These are phyloP conservation scores for Dendrothele bispora DNA, from an alignment of 768 basidiomycete genomes.

Conservation along the genomic window DNA sequence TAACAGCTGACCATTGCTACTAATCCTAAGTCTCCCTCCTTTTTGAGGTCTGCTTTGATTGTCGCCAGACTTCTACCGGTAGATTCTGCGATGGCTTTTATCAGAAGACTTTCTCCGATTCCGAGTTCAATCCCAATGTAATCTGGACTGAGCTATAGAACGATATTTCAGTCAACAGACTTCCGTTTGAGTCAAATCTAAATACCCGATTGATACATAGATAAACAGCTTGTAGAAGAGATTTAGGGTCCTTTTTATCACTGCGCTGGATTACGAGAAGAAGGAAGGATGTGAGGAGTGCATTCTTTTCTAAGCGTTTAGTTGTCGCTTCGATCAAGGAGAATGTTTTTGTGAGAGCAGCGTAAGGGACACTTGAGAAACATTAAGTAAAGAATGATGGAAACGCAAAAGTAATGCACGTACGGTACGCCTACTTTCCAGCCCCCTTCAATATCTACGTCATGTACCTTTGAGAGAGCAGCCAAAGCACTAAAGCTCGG, in stretches of 20 bases:
- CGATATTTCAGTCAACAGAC: constrained; percentile 1
- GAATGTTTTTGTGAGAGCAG: constrained; percentile 87
- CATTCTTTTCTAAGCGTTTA: constrained; percentile 90
- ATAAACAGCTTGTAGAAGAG: constrained; percentile 87
- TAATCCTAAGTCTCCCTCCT: constrained; percentile 91
- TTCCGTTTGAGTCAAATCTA: constrained; percentile 8
- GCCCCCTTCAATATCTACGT: constrained; percentile 77
- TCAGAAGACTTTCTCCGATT: constrained; percentile 90
- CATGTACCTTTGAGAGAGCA: constrained; percentile 54
- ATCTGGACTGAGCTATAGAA: constrained; percentile 81
- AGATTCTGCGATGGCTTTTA: constrained; percentile 94
- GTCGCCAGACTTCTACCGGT: constrained; percentile 83
- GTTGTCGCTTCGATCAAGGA: constrained; percentile 90
- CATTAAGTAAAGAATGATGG: neutral
- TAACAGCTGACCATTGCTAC: constrained; percentile 81
- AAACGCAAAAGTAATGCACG: constrained; percentile 26
- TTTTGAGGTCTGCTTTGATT: constrained; percentile 91
- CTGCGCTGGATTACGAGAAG: constrained; percentile 88
- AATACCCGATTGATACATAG: constrained; percentile 94
- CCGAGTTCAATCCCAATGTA: constrained; percentile 95
- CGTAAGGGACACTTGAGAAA: constrained; percentile 80
- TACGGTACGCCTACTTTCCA: constrained; percentile 88
- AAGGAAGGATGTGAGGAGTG: constrained; percentile 85
- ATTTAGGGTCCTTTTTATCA: constrained; percentile 67
- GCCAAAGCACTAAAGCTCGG: constrained; percentile 57